Base-by-base conservation (phyloP, 352 stramenopile species). In the Pythium chondricola region DNA sequence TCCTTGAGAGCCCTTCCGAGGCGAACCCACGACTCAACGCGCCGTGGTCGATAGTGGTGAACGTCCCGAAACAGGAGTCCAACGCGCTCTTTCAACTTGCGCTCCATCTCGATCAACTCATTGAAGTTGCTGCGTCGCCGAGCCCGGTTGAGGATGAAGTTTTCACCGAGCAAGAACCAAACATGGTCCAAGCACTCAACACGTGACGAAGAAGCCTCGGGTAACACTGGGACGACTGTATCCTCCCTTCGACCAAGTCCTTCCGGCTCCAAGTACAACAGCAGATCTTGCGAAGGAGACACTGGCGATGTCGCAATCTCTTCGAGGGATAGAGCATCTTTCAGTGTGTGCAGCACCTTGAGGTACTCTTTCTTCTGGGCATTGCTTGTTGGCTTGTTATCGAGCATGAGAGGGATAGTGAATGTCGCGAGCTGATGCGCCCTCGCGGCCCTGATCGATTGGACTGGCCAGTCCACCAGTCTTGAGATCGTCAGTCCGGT, bases 301-400 rank as follows among this genome's bases (percentile, higher is more conserved):
- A 40, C 36, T 3, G 48, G 27, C n/a, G 42, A 40, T 20, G 35
- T 20, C 3, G 31, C 33, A 5, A 35, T 43, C 31, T 49, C 58
- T 13, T 52, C 38, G 13, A 43, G 36, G 7, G 5, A 86, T 56
- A 4, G 74, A 61, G 30, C 76, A 56, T 4, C 71, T 71, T n/a
- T 88, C 54, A 26, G n/a, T n/a, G 69, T 74, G 29, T 68, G 66
- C 0, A 90, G 63, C 7, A 90, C 40, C 40, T 84, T 83, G 25
- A 84, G 58, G 27, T 81, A 73, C 37, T 90, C 78, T 53, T 83
- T 83, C 60, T 90, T 90, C 43, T 88, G 75, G 0, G 68, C 51
- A 31, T 85, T 90, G 35, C 61, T 88, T 60, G 79, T 85, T 4
- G 71, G 67, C 5, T 67, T 63, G 8, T 60, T 66, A 3, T 67